These are phyloP conservation scores for Talaromyces funiculosus DNA, from an alignment of 2,329 filamentous ascomycete genomes.

Conservation along the genomic window DNA sequence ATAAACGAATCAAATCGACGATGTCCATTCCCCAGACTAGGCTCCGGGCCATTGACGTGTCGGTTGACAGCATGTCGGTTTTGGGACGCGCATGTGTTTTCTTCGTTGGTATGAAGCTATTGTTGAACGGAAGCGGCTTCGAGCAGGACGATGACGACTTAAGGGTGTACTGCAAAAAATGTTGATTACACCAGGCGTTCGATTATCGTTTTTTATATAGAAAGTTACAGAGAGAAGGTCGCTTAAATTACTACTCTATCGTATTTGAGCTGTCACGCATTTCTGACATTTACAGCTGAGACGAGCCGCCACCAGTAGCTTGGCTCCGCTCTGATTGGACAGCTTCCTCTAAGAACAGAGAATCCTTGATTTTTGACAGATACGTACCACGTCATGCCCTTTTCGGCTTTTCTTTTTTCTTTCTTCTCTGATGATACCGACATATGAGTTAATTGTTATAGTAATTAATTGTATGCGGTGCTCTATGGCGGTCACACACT, in stretches of 20 bases:
- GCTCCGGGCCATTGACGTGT: neutral
- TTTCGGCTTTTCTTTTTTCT: neutral
- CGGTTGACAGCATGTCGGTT: neutral
- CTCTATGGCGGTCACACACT: neutral
- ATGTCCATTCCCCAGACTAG: slow-evolving; percentile 23
- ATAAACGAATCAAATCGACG: slow-evolving; percentile 30
- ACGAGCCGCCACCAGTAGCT: neutral
- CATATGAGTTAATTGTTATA: neutral
- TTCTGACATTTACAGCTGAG: neutral
- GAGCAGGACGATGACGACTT: neutral
- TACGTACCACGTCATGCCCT: neutral
- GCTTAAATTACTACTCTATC: neutral
- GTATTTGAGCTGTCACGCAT: neutral
- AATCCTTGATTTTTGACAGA: neutral
- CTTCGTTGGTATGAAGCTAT: neutral
- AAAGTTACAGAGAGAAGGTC: neutral
- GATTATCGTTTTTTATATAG: neutral
- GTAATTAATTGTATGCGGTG: neutral
- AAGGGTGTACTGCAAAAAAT: neutral
- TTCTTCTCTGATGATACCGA: no score
- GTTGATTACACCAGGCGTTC: neutral
- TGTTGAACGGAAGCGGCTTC: neutral
- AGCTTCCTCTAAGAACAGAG: neutral
- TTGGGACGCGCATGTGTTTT: neutral
- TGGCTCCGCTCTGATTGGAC: neutral